These are phyloP conservation scores for Candida railenensis DNA, from an alignment of 805 yeast species.

Conservation along the genomic window DNA sequence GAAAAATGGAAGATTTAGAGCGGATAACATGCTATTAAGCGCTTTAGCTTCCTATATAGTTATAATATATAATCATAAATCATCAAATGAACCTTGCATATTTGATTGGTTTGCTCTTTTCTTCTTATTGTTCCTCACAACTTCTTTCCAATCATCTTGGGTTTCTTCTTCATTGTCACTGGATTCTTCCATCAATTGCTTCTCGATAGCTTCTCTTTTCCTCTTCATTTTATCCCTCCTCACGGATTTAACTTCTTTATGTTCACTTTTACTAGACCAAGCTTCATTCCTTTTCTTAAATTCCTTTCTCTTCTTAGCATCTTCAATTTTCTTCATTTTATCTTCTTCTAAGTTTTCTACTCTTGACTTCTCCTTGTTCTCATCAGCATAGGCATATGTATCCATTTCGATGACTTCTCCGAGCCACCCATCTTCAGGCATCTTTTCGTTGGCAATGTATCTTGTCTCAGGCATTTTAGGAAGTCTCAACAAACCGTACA, in stretches of 20 bases:
- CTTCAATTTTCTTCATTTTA: slow-evolving; percentile 32
- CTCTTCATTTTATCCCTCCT: slow-evolving; percentile 70
- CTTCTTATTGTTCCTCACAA: slow-evolving; percentile 65
- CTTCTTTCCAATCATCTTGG: slow-evolving; percentile 84
- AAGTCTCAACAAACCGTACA: slow-evolving; percentile 77
- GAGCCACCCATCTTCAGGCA: slow-evolving; percentile 78
- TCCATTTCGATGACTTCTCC: slow-evolving; percentile 66
- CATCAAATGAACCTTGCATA: slow-evolving; percentile 62
- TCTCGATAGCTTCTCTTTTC: slow-evolving; percentile 67
- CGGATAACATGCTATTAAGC: background rate
- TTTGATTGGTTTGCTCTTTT: slow-evolving; percentile 40
- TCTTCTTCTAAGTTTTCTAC: slow-evolving; percentile 54
- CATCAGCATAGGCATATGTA: slow-evolving; percentile 61
- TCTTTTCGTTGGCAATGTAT: slow-evolving; percentile 42
- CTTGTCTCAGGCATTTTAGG: slow-evolving; percentile 94
- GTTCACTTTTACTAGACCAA: slow-evolving; percentile 74
- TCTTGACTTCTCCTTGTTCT: slow-evolving; percentile 61
- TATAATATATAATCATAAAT: slow-evolving; percentile 20
- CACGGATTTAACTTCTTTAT: slow-evolving; percentile 58
- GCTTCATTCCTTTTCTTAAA: slow-evolving; percentile 57
- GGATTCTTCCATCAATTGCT: slow-evolving; percentile 43
- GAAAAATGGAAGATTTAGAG: slow-evolving; percentile 38
- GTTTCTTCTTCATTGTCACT: slow-evolving; percentile 45
- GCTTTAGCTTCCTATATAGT: background rate
- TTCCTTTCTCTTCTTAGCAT: slow-evolving; percentile 44